Evolutionary conservation across 192 early-diverging fungal species (phyloP), one percentile per base, ranked within the genome.

Genomic region (Coemansia furcata): DNA sequence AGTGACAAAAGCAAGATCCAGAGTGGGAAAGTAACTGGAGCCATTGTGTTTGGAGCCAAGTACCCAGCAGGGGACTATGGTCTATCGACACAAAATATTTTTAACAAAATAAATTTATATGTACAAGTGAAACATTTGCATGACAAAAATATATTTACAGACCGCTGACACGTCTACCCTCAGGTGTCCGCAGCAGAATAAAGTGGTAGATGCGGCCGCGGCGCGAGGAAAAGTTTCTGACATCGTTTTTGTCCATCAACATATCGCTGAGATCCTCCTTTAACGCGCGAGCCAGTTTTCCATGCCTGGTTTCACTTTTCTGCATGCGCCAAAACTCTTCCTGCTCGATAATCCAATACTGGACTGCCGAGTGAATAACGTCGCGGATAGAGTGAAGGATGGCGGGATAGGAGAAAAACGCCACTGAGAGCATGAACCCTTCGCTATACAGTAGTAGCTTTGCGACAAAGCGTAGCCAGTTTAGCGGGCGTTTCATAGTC

Each of bases 321-420:
- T 42, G 59, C 62, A 73, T 64, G 19, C 61, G 43, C 79, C 79
- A 82, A 36, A 63, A 82, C 59, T 82, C 79, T 40, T 82, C 79
- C 29, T 82, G 79, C 43, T 82, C 79, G 26, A 82, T 33, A 4
- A 82, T 68, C 79, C 79, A 82, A 44, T 82, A 82, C 58, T 76
- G 74, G 3, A 82, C 71, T 21, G 74, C 74, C 40, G 62, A 38
- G 35, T 82, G 68, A 3, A 49, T 73, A 32, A 82, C 50, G 37
- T 82, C 79, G 46, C 79, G 74, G 3, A 77, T 74, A 23, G 79
- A 82, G 19, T 82, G 79, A 14, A 59, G 54, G 4, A 82, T 71
- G 3, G 79, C 79, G 5, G 79, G 79, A 21, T 82, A 82, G 1
- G 67, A 30, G 40, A 82, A 82, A 35, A 82, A 82, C 17, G 74